phyloP scores from a whole-genome alignment of 768 basidiomycete species.

The Tephrocybe sp. region DNA sequence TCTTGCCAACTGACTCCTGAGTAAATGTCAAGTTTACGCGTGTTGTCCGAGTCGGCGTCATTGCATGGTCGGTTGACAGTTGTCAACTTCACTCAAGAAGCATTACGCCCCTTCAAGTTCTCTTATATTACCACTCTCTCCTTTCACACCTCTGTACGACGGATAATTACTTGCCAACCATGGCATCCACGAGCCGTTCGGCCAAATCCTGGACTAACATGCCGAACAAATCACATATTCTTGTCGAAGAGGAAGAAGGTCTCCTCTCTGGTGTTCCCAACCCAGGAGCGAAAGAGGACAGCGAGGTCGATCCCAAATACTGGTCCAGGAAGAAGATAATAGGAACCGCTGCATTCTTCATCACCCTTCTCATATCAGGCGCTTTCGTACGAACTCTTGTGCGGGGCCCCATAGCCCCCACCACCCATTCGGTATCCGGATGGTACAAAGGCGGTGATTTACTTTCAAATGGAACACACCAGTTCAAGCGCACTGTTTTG shows the following conservation, averaged over 20 bases:
- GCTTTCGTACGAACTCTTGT: conserved; percentile 38
- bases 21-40: no score
- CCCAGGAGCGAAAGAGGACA: conserved; percentile 22
- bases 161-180: background rate
- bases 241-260: conserved; percentile 37
- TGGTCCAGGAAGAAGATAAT: conserved; percentile 41
- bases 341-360: conserved; percentile 34
- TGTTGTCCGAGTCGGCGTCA: no score
- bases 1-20: no score
- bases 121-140: no score
- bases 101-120: no score
- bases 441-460: conserved; percentile 40
- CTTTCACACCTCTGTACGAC: no score
- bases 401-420: conserved; percentile 20
- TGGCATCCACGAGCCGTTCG: conserved; percentile 12
- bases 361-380: conserved; percentile 41
- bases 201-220: conserved; percentile 6
- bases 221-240: conserved; percentile 10
- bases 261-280: conserved; percentile 29
- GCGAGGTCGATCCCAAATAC: conserved; percentile 18
- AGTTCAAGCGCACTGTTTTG: conserved; percentile 76
- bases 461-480: conserved; percentile 79
- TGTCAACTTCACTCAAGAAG: no score
- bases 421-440: conserved; percentile 23
- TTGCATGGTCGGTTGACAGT: no score